Conservation (phyloP, 768 basidiomycete species). For the Omphalotus guepiniiformis region DNA sequence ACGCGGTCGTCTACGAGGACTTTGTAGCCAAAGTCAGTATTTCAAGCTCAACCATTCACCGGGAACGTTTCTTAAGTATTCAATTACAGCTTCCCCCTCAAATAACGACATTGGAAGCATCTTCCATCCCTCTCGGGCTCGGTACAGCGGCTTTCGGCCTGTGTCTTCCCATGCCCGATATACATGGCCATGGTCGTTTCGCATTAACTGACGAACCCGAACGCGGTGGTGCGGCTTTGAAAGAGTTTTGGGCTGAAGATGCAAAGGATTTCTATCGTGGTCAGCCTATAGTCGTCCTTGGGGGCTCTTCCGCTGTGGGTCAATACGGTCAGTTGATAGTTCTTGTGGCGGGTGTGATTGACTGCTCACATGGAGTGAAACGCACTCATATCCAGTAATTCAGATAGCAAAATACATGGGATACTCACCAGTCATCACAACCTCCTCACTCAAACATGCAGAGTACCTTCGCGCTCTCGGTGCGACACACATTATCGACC, state of each 20-base stretch:
- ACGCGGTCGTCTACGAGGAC: conserved; percentile 34
- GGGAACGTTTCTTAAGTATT: no score
- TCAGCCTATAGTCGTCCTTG: conserved; percentile 42
- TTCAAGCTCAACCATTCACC: no score
- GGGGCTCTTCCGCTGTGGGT: conserved; percentile 46
- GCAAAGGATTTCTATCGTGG: conserved; percentile 36
- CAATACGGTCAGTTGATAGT: conserved; percentile 44
- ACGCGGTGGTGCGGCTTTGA: conserved; percentile 37
- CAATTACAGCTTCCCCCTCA: conserved; percentile 37
- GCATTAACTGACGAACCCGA: conserved; percentile 29
- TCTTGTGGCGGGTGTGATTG: no score
- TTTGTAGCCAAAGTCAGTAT: conserved; percentile 34
- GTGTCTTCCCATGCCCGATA: no score
- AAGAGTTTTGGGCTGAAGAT: no score
- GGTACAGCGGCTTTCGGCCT: conserved; percentile 47
- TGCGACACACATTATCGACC: conserved; percentile 37
- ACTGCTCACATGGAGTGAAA: no score
- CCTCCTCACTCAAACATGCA: conserved; percentile 27
- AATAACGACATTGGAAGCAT: conserved; percentile 44
- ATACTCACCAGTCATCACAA: conserved; percentile 28
- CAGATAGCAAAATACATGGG: not conserved
- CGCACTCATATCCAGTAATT: not conserved
- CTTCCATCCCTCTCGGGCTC: conserved; percentile 47
- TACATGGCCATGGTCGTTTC: no score
- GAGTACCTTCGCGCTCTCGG: conserved; percentile 31